Base-by-base conservation (phyloP, 177 flowering plant species). In the Tripterygium wilfordii region DNA sequence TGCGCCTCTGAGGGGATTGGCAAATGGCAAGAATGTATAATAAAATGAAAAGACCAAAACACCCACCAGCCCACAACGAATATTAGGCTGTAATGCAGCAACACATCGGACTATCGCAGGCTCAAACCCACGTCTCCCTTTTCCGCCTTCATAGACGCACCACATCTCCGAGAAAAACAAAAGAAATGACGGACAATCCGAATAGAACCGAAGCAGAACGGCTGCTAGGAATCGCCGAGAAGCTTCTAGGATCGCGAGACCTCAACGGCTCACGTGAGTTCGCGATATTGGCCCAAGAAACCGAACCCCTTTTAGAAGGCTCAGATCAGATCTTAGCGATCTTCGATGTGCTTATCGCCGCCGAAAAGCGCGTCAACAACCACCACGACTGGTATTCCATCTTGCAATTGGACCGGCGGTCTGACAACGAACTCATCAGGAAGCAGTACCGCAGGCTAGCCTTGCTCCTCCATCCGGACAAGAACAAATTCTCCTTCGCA, bases 281-380 rank as follows among this genome's bases (percentile, higher is more conserved):
- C 69, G 96, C 96, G 15, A 24, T 70, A 31, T 53, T 75, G 20
- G 96, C 96, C 1, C 89, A 71, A 18, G 88, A 85, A 42, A 64
- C 68, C 5, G 86, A 79, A 49, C 88, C 95, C 0, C 38, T 63
- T 0, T 42, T 81, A 5, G 84, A 79, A 2, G 92, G 89, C 29
- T 33, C 76, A 19, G 85, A 80, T 25, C 89, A 84, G 74, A 75
- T 83, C 62, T n/a, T 78, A 7, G 80, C 92, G 50, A 53, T 84
- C 18, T 51, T 54, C 17, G 85, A 87, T 30, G 87, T 82, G 23
- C 75, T 81, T 15, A 47, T 72, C 54, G 84, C 89, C 41, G 46
- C 84, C 40, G 80, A 79, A 20, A 67, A 64, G 51, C 77, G 77
- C 51, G 44, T 76, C 54, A 71, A 65, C 70, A 67, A 70, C 56